Percentiles rank a stretch among this genome's conserved stretches.
These are phyloP conservation scores for Epichloe brachyelytri DNA, from an alignment of 2,329 filamentous ascomycete species.

Conservation along the genomic window DNA sequence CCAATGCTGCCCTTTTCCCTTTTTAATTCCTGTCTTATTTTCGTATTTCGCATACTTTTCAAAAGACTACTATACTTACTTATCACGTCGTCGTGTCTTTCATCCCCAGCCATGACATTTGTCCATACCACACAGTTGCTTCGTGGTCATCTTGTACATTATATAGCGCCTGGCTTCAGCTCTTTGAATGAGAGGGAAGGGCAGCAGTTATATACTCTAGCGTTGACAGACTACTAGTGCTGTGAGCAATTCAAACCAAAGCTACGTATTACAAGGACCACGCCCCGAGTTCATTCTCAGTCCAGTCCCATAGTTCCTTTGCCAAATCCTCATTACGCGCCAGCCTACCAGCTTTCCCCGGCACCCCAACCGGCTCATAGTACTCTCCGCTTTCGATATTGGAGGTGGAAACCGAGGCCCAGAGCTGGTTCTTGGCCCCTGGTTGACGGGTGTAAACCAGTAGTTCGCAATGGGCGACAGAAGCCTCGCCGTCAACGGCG, in stretches of 20 bases:
- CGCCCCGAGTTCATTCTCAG: slow-evolving; percentile 17
- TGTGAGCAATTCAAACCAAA: not conserved
- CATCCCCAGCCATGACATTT: not conserved
- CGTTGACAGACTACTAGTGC: too few relatives aligned
- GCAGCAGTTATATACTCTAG: too few relatives aligned
- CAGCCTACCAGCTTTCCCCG: slow-evolving; percentile 10
- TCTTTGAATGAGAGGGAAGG: not conserved
- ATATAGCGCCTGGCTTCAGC: not conserved
- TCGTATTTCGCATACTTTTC: too few relatives aligned
- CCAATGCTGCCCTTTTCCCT: too few relatives aligned
- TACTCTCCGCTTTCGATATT: slow-evolving; percentile 20
- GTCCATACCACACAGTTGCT: not conserved
- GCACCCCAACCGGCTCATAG: slow-evolving; percentile 20
- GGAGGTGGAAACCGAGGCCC: slow-evolving; percentile 23
- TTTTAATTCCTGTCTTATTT: too few relatives aligned
- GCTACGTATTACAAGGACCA: not conserved
- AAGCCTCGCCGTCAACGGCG: slow-evolving; percentile 4
- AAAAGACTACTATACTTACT: too few relatives aligned
- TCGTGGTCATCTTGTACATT: not conserved
- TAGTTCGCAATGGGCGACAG: slow-evolving; percentile 8
- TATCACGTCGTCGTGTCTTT: not conserved
- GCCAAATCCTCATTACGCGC: slow-evolving; percentile 16
- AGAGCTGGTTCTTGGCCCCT: slow-evolving; percentile 30
- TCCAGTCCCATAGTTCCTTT: slow-evolving; percentile 23
- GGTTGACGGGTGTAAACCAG: slow-evolving; percentile 13